Percentiles rank a stretch among this genome's conserved stretches.
Conservation (phyloP, 768 basidiomycete genomes). For the Kwoniella sp. region DNA sequence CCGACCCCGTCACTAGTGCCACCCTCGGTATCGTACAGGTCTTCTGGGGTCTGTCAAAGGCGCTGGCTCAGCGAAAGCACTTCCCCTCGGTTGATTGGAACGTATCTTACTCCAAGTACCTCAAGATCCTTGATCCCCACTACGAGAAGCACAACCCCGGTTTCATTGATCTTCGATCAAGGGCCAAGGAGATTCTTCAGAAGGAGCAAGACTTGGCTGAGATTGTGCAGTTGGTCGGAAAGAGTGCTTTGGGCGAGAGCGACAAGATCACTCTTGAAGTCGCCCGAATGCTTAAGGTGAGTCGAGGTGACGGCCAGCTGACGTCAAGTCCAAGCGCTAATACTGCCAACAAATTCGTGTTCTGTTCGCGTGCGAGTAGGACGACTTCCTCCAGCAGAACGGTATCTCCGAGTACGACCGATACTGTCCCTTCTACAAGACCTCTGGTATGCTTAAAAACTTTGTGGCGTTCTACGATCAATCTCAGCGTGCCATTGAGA, state of each 20-base stretch:
- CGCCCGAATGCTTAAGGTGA: slow-evolving; percentile 84
- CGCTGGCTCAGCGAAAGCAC: slow-evolving; percentile 93
- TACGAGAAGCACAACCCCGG: slow-evolving; percentile 83
- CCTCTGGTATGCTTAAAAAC: slow-evolving; percentile 89
- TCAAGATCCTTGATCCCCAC: slow-evolving; percentile 85
- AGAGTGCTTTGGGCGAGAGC: slow-evolving; percentile 92
- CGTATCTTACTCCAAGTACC: slow-evolving; percentile 98
- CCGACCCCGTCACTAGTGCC: slow-evolving; percentile 95
- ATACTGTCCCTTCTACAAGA: slow-evolving; percentile 99
- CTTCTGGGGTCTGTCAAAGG: slow-evolving; percentile 99
- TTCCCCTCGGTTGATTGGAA: slow-evolving; percentile 99
- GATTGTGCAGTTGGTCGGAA: slow-evolving; percentile 99
- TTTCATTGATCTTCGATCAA: slow-evolving; percentile 89
- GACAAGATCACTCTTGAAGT: slow-evolving; percentile 99
- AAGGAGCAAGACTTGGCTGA: slow-evolving; percentile 98
- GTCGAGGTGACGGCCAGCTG: slow-evolving; percentile 23
- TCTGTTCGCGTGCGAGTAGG: slow-evolving; percentile 16
- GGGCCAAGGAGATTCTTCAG: slow-evolving; percentile 94
- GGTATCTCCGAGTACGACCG: slow-evolving; percentile 98
- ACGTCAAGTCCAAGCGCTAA: not conserved
- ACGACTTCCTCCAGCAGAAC: slow-evolving; percentile 74
- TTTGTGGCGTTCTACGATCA: slow-evolving; percentile 91
- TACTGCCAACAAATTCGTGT: not conserved
- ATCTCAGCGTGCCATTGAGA: slow-evolving; percentile 81
- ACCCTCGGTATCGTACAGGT: slow-evolving; percentile 99